A percentile compares a stretch with the other conserved stretches of the same genome.
These are phyloP conservation scores for Blechomonas ayalai DNA, from an alignment of 208 protist genomes.

Conservation along the genomic window DNA sequence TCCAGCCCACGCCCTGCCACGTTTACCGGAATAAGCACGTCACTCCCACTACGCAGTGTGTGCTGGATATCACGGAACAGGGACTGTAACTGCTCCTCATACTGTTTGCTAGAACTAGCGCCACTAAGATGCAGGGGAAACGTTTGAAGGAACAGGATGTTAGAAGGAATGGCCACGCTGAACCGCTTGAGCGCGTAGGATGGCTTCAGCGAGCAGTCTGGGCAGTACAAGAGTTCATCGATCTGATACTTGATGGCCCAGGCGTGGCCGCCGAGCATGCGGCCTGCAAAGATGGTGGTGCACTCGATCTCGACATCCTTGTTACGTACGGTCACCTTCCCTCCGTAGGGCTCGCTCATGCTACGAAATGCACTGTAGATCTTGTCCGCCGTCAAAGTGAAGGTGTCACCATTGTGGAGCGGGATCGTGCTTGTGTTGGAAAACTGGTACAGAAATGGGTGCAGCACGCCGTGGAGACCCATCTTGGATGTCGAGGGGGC, in stretches of 20 bases:
- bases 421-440: constrained; percentile 48
- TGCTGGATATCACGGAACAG: constrained; percentile 76
- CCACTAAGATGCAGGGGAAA: constrained; percentile 28
- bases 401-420: constrained; percentile 22
- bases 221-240: constrained; percentile 87
- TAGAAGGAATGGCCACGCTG: constrained; percentile 57
- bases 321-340: constrained; percentile 48
- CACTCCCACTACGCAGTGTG: constrained; percentile 75
- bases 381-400: constrained; percentile 68
- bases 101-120: constrained; percentile 12
- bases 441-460: constrained; percentile 75
- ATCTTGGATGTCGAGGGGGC: constrained; percentile 66
- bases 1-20: constrained; percentile 69
- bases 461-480: constrained; percentile 65
- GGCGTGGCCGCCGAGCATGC: constrained; percentile 69
- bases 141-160: constrained; percentile 56
- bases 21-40: constrained; percentile 79
- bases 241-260: constrained; percentile 86
- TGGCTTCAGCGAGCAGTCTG: constrained; percentile 70
- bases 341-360: constrained; percentile 67
- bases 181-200: constrained; percentile 72
- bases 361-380: constrained; percentile 83
- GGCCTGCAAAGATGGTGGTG: constrained; percentile 47
- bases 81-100: constrained; percentile 61
- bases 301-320: constrained; percentile 62